Evolutionary conservation across 2,329 filamentous ascomycete species (phyloP).

Genomic region (Rutstroemia sp.): DNA sequence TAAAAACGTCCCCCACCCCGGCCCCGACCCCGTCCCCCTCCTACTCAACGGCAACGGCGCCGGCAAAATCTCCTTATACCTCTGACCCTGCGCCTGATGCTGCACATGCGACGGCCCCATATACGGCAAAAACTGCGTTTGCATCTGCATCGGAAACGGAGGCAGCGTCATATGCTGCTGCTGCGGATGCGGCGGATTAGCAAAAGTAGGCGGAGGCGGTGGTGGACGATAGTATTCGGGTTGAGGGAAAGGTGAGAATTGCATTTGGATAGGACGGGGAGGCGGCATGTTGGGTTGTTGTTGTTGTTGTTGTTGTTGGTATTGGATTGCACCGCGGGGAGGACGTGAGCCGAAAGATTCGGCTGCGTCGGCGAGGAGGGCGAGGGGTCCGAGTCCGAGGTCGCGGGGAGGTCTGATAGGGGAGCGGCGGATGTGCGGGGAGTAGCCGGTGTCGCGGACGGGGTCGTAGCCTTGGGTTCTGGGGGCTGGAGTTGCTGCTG

Average conservation of each 20-base stretch:
- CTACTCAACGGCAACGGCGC: background rate
- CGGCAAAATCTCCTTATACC: background rate
- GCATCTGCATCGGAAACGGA: background rate
- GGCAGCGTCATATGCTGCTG: too few relatives aligned
- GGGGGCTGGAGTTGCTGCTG: background rate
- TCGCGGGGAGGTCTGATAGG: background rate
- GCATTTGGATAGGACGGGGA: background rate
- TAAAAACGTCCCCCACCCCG: background rate
- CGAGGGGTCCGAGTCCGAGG: background rate
- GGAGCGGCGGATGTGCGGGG: slow-evolving; percentile 5
- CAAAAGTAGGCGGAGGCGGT: background rate
- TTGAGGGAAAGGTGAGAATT: background rate
- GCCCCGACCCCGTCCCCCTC: background rate
- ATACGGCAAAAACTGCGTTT: background rate
- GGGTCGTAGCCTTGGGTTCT: slow-evolving; percentile 19
- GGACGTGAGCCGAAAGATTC: background rate
- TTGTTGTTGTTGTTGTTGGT: background rate
- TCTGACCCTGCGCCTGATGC: background rate
- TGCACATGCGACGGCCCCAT: background rate
- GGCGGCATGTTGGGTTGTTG: background rate
- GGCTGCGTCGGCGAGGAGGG: slow-evolving; percentile 5
- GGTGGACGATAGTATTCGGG: background rate
- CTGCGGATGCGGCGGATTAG: background rate
- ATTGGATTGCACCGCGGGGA: background rate
- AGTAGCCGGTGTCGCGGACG: slow-evolving; percentile 15